phyloP scores from a whole-genome alignment of 2,329 filamentous ascomycete genomes.

The Aspergillus sclerotialis region DNA sequence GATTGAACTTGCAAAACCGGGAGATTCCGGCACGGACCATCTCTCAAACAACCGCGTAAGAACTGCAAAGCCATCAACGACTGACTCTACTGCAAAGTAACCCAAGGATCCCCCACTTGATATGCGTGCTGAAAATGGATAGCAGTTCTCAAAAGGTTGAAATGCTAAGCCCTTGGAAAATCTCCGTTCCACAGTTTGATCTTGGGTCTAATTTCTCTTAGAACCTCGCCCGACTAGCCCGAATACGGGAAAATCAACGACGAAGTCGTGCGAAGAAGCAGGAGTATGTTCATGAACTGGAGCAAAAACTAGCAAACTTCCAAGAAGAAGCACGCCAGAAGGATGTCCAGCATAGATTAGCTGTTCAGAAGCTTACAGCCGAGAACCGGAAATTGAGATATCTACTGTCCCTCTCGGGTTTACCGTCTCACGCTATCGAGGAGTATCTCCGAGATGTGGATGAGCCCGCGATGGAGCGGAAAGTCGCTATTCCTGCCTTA shows the following conservation, averaged over 20 bases:
- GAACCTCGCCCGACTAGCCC: constrained; percentile 31
- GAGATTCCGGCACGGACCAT: too few species aligned
- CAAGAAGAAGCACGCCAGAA: constrained; percentile 22
- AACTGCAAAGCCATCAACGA: too few species aligned
- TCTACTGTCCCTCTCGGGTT: constrained; percentile 19
- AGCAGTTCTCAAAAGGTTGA: too few species aligned
- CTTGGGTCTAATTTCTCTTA: too few species aligned
- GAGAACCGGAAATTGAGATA: constrained; percentile 25
- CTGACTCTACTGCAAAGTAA: too few species aligned
- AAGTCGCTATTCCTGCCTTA: constrained; percentile 31
- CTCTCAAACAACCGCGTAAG: too few species aligned
- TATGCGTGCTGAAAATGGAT: too few species aligned
- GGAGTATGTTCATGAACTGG: constrained; percentile 29
- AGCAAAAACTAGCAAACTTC: constrained; percentile 21
- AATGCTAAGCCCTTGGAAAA: too few species aligned
- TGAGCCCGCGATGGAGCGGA: constrained; percentile 13
- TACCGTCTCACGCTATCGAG: constrained; percentile 17
- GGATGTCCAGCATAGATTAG: constrained; percentile 28
- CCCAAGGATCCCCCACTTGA: too few species aligned
- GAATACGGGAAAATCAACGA: constrained; percentile 32
- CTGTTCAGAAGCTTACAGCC: constrained; percentile 24
- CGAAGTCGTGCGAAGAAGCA: constrained; percentile 30
- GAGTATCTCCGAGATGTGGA: constrained; percentile 19
- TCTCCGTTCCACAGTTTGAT: too few species aligned
- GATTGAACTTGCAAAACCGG: too few species aligned